These are phyloP conservation scores for Glonium stellatum DNA, from an alignment of 495 filamentous ascomycete genomes.

Conservation along the genomic window DNA sequence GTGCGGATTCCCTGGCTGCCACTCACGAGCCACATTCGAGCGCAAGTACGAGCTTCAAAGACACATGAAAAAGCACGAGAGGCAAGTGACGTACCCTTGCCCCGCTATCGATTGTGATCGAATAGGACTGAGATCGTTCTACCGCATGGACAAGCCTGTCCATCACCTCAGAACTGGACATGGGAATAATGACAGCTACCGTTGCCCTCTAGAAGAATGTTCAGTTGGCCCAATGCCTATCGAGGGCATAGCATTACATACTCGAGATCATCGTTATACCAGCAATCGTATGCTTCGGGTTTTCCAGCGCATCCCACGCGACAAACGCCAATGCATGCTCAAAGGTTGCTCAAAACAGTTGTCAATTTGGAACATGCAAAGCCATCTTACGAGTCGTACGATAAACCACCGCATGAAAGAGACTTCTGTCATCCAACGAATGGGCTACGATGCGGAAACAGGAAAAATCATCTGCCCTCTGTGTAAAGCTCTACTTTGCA, in stretches of 20 bases:
- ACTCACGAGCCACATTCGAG: conserved; percentile 8
- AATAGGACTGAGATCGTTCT: background rate
- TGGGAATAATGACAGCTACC: background rate
- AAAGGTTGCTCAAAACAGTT: background rate
- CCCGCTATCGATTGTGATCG: background rate
- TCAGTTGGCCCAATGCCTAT: background rate
- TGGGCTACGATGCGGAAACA: background rate
- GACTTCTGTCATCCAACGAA: background rate
- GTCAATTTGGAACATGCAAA: background rate
- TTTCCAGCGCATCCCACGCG: background rate
- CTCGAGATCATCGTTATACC: background rate
- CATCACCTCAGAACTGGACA: conserved; percentile 5
- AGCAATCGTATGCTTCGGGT: background rate
- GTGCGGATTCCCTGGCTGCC: conserved; percentile 10
- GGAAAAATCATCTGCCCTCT: background rate
- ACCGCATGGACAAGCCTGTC: conserved; percentile 5
- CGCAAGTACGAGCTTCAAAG: conserved; percentile 11
- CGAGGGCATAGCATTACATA: background rate
- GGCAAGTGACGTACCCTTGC: background rate
- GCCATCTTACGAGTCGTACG: background rate
- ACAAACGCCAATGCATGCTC: background rate
- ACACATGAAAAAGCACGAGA: conserved; percentile 13
- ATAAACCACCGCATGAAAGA: background rate
- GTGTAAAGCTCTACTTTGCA: background rate
- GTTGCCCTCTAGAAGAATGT: background rate